Evolutionary conservation across 2,329 filamentous ascomycete species (phyloP), one percentile per base, ranked within the genome.

Genomic region (Fusarium incarnatum): DNA sequence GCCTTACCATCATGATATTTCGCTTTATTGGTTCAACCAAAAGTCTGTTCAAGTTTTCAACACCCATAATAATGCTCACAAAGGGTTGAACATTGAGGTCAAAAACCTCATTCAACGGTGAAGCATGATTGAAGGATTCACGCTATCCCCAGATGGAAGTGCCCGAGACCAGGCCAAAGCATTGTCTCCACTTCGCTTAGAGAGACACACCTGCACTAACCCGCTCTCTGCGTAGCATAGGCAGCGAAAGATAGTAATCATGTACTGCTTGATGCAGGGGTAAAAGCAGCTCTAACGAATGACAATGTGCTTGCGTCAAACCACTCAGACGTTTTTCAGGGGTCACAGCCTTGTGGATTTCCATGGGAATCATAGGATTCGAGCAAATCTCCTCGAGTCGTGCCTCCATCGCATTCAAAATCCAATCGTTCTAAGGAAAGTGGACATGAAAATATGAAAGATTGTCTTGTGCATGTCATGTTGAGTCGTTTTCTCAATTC

Each of bases 11-110:
- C 9, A 9, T 7, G 1, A 20, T 7, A 10, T 2, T 16, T 4
- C 4, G 6, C 2, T 22, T 18, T 2, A 5, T 1, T 0, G 9
- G 7, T 1, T 22, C 8, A 2, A 0, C 10, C 12, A 2, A 7
- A 9, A 0, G 3, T 27, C 4, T 22, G 3, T 10, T 22, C 7
- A 2, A 15, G 8, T 6, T 6, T 6, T 12, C 5, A 6, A 3
- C 4, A 1, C 3, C 4, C 20, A 16, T 6, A 8, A 7, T 5
- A 10, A 28, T 15, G 6, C 9, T 10, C 5, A 6, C 12, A 42
- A 28, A 28, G 13, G 7, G 5, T 27, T 8, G 12, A 18, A 6
- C 12, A 53, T 4, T 3, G 23, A 4, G 6, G 32, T 27, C 7
- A 16, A 13, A 15, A 42, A 22, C 20, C 7, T 18, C 4, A 11